Percentiles rank a stretch among this genome's conserved stretches.
These are phyloP conservation scores for Puccinia hordei DNA, from an alignment of 1,284 basidiomycete genomes.

Conservation along the genomic window DNA sequence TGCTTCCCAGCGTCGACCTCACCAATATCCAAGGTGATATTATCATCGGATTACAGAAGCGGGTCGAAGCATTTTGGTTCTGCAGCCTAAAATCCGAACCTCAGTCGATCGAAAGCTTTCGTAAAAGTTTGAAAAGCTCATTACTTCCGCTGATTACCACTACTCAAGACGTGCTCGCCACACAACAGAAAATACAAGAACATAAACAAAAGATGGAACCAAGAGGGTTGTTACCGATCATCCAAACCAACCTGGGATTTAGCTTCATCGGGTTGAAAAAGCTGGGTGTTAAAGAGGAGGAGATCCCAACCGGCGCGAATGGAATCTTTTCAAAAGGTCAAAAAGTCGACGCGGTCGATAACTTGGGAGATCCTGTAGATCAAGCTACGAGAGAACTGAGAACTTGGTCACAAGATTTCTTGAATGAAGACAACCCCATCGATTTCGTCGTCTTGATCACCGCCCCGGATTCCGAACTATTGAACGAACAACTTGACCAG, in stretches of 20 bases:
- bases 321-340: slow-evolving; percentile 25
- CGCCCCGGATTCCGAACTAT: slow-evolving; percentile 3
- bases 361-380: slow-evolving; percentile 48
- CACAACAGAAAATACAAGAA: slow-evolving; percentile 46
- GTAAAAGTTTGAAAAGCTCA: slow-evolving; percentile 17
- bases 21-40: slow-evolving; percentile 51
- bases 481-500: slow-evolving; percentile 17
- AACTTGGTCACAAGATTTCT: slow-evolving; percentile 43
- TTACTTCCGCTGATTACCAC: slow-evolving; percentile 45
- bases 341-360: slow-evolving; percentile 39
- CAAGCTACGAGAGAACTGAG: slow-evolving; percentile 23
- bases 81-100: slow-evolving; percentile 23
- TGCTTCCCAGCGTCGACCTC: slow-evolving; percentile 31
- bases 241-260: slow-evolving; percentile 42
- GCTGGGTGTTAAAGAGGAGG: slow-evolving; percentile 18
- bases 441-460: slow-evolving; percentile 43
- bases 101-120: slow-evolving; percentile 30
- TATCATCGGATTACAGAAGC: slow-evolving; percentile 43
- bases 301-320: slow-evolving; percentile 32
- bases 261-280: slow-evolving; percentile 34
- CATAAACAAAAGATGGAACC: slow-evolving; percentile 22
- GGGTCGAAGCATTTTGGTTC: slow-evolving; percentile 46
- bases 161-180: slow-evolving; percentile 40
- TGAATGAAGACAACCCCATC: slow-evolving; percentile 25
- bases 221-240: slow-evolving; percentile 32